Evolutionary conservation across 1,139 yeast species (phyloP).

Genomic region (Yamadazyma diospyri): DNA sequence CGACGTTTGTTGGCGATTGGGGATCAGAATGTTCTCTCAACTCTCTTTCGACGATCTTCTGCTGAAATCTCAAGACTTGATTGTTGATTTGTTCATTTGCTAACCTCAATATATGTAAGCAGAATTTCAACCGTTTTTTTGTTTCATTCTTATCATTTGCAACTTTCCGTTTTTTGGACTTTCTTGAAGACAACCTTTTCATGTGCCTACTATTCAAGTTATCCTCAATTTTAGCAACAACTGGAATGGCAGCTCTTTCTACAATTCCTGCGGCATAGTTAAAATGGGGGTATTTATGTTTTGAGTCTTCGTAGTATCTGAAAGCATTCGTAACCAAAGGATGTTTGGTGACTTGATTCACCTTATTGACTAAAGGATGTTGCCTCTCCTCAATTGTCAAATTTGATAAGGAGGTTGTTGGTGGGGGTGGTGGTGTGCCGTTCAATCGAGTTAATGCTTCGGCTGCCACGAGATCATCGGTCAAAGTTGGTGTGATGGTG

Average conservation of each 20-base stretch:
- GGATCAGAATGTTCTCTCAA: slow-evolving; percentile 7
- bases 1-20: slow-evolving; percentile 1
- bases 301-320: slow-evolving; percentile 54
- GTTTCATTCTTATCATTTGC: slow-evolving; percentile 46
- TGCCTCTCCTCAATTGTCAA: slow-evolving; percentile 14
- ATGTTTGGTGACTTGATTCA: slow-evolving; percentile 41
- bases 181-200: slow-evolving; percentile 19
- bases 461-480: slow-evolving; percentile 26
- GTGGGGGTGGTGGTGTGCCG: slow-evolving; percentile 15
- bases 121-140: slow-evolving; percentile 65
- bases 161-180: slow-evolving; percentile 20
- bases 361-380: slow-evolving; percentile 45
- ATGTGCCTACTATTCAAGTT: slow-evolving; percentile 41
- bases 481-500: slow-evolving; percentile 7
- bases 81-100: slow-evolving; percentile 71
- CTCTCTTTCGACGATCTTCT: slow-evolving; percentile 27
- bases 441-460: slow-evolving; percentile 40
- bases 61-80: slow-evolving; percentile 61
- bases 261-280: slow-evolving; percentile 66
- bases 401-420: slow-evolving; percentile 14
- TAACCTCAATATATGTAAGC: slow-evolving; percentile 67
- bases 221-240: slow-evolving; percentile 49
- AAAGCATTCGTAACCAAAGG: slow-evolving; percentile 58
- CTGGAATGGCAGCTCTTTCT: slow-evolving; percentile 60
- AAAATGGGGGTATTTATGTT: slow-evolving; percentile 53